These are phyloP conservation scores for Kuraishia molischiana DNA, from an alignment of 805 yeast species.

Conservation along the genomic window DNA sequence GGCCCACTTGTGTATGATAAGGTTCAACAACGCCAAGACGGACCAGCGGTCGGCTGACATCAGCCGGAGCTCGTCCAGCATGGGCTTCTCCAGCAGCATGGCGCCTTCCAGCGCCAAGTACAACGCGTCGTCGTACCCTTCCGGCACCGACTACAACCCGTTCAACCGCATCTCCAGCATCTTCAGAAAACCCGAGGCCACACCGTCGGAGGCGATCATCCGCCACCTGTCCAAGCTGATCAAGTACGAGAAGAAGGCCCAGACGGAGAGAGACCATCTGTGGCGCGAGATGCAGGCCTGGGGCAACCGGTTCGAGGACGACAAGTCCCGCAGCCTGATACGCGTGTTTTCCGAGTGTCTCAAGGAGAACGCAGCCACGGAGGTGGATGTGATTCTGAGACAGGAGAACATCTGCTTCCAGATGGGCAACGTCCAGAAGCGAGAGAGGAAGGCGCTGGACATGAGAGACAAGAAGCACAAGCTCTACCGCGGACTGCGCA, in stretches of 20 bases:
- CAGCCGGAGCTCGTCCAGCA: background rate
- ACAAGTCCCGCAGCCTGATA: slow-evolving; percentile 27
- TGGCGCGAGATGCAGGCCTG: slow-evolving; percentile 30
- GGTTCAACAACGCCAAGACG: background rate
- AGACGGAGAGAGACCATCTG: slow-evolving; percentile 26
- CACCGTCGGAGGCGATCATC: background rate
- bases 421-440: slow-evolving; percentile 33
- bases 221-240: slow-evolving; percentile 21
- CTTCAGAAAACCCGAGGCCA: background rate
- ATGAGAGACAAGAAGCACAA: slow-evolving; percentile 25
- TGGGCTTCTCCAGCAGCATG: background rate
- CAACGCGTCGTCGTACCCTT: background rate
- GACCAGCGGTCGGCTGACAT: background rate
- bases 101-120: background rate
- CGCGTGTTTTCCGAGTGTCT: slow-evolving; percentile 29
- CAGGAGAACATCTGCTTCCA: slow-evolving; percentile 33
- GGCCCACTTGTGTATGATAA: too few species aligned
- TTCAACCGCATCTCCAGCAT: background rate
- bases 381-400: slow-evolving; percentile 28
- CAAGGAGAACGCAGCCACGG: slow-evolving; percentile 24
- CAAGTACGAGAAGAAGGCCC: slow-evolving; percentile 26
- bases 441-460: slow-evolving; percentile 38
- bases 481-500: slow-evolving; percentile 27
- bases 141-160: background rate
- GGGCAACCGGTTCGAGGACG: slow-evolving; percentile 28